Evolutionary conservation across 2,329 filamentous ascomycete genomes (phyloP).

Genomic region (Sporothrix dimorphospora): DNA sequence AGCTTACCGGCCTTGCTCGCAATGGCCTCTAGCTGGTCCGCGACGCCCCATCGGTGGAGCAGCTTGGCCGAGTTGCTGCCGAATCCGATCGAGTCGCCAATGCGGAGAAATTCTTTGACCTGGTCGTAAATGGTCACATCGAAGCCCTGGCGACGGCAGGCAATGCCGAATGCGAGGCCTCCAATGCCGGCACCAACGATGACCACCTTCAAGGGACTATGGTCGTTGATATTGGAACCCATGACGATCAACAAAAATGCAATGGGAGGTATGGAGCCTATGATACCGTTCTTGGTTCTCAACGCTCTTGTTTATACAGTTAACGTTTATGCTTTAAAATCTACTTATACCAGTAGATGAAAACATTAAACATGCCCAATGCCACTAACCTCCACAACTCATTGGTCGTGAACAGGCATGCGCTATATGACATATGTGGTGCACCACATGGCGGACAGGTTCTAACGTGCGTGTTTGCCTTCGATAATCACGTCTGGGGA

Average conservation of each 20-base stretch:
- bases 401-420: too few species aligned
- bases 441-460: too few species aligned
- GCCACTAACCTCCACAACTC: too few species aligned
- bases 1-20: background rate
- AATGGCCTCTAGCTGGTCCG: background rate
- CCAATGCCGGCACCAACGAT: background rate
- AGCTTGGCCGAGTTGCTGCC: background rate
- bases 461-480: too few species aligned
- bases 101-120: background rate
- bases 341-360: too few species aligned
- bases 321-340: too few species aligned
- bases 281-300: too few species aligned
- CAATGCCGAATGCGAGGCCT: background rate
- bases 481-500: too few species aligned
- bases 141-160: background rate
- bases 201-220: background rate
- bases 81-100: background rate
- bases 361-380: too few species aligned
- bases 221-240: background rate
- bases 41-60: slow-evolving; percentile 3
- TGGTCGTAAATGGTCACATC: slow-evolving; percentile 15
- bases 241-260: background rate
- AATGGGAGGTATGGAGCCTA: too few species aligned
- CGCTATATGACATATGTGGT: too few species aligned
- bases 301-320: too few species aligned